Conservation (phyloP, 257 asterid species). For the Gentiana macrophylla region DNA sequence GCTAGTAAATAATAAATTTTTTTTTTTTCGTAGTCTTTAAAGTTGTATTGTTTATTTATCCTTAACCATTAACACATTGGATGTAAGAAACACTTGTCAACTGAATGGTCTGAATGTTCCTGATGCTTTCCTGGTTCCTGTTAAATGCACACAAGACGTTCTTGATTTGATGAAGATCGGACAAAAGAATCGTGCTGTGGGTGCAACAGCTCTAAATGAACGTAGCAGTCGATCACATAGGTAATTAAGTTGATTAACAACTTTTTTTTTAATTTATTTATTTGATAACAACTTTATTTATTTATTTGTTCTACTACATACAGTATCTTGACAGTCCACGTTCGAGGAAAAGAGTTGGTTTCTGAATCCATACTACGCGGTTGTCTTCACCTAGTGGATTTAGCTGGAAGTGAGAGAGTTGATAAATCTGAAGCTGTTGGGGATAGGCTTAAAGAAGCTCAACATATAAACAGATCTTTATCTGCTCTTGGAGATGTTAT, state of each 20-base stretch:
- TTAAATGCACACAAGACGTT: slow-evolving; percentile 76
- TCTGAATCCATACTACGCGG: slow-evolving; percentile 65
- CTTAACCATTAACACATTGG: slow-evolving; percentile 64
- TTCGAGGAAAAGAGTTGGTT: slow-evolving; percentile 71
- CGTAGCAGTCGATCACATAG: slow-evolving; percentile 90
- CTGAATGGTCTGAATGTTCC: slow-evolving; percentile 91
- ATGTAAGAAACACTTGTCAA: slow-evolving; percentile 81
- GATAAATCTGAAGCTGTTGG: slow-evolving; percentile 91
- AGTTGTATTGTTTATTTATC: slow-evolving; percentile 9
- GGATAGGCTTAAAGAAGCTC: slow-evolving; percentile 91
- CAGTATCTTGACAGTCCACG: slow-evolving; percentile 88
- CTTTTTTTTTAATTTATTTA: neutral
- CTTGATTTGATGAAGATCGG: slow-evolving; percentile 84
- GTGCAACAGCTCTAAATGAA: slow-evolving; percentile 84
- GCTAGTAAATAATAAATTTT: neutral
- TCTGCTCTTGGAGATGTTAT: slow-evolving; percentile 94
- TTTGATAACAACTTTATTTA: neutral
- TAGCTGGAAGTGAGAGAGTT: slow-evolving; percentile 93
- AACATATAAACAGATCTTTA: slow-evolving; percentile 75
- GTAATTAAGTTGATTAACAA: slow-evolving; percentile 15
- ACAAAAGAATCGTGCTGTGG: slow-evolving; percentile 74
- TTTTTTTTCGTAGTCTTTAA: too few relatives aligned
- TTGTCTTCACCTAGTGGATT: slow-evolving; percentile 86
- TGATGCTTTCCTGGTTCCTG: slow-evolving; percentile 71
- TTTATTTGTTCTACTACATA: slow-evolving; percentile 23